A percentile compares a stretch with the other conserved stretches of the same genome.
Evolutionary conservation across 176 grass and related monocot species (phyloP).

Genomic region (Eragrostis curvula): DNA sequence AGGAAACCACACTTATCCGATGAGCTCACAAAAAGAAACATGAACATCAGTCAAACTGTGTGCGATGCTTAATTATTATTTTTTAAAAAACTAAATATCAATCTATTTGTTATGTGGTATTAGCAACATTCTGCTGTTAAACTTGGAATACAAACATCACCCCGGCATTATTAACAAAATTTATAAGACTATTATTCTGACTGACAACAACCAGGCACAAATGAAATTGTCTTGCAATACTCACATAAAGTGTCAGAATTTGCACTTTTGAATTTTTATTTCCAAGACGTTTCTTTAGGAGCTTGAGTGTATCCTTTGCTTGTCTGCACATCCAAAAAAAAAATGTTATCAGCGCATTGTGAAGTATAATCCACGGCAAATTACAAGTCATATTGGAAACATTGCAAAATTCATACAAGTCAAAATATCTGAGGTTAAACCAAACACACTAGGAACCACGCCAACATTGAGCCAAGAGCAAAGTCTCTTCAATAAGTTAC

Average conservation of each 20-base stretch:
- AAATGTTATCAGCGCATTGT: conserved; percentile 34
- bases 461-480: neutral
- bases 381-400: neutral
- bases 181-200: neutral
- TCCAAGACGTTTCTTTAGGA: conserved; percentile 96
- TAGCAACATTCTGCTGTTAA: neutral
- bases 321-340: conserved; percentile 70
- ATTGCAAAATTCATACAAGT: neutral
- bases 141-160: neutral
- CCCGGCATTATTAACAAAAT: conserved; percentile 26
- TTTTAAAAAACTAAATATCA: too few species aligned
- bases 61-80: neutral
- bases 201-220: neutral
- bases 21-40: conserved; percentile 27
- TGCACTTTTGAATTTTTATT: conserved; percentile 96
- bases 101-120: neutral
- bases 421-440: neutral
- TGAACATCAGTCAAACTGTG: neutral
- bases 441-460: neutral
- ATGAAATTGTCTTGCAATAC: conserved; percentile 33
- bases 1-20: neutral
- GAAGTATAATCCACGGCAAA: conserved; percentile 23
- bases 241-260: conserved; percentile 89
- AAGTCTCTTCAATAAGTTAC: neutral
- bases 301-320: conserved; percentile 88